Percentiles rank a stretch among this genome's conserved stretches.
phyloP scores from a whole-genome alignment of 257 asterid genomes.

The Ocimum tenuiflorum region DNA sequence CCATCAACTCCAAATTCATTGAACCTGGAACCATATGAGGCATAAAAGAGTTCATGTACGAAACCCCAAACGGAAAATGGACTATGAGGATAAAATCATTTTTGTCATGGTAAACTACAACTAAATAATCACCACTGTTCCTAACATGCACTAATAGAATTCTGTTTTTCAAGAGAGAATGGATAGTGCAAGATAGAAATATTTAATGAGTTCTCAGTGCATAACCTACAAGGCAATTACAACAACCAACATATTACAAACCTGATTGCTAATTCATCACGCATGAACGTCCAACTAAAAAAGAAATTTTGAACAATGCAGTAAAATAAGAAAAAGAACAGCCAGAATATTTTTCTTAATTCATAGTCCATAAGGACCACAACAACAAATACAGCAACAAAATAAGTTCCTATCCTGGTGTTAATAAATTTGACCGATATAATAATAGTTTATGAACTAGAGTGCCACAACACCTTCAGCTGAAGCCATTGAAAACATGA shows the following conservation, averaged over 20 bases:
- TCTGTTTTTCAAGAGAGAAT: not conserved
- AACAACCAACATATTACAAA: not conserved
- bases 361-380: not conserved
- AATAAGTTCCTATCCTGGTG: not conserved
- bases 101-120: too few species aligned
- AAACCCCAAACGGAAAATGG: too few species aligned
- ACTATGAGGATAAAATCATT: too few species aligned
- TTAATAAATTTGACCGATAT: not conserved
- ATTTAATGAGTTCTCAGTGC: not conserved
- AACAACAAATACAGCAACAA: not conserved
- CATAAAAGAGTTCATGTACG: not conserved
- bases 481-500: not conserved
- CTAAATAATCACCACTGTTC: not conserved
- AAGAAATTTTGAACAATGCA: not conserved
- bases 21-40: conserved; percentile 38
- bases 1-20: conserved; percentile 80
- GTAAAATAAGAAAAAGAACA: not conserved
- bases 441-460: not conserved
- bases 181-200: not conserved
- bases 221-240: not conserved
- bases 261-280: not conserved
- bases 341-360: not conserved
- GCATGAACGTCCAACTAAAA: not conserved
- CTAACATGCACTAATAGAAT: not conserved
- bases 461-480: not conserved